These are phyloP conservation scores for Tolypocladium pustulatum DNA, from an alignment of 2,329 filamentous ascomycete species.

Conservation along the genomic window DNA sequence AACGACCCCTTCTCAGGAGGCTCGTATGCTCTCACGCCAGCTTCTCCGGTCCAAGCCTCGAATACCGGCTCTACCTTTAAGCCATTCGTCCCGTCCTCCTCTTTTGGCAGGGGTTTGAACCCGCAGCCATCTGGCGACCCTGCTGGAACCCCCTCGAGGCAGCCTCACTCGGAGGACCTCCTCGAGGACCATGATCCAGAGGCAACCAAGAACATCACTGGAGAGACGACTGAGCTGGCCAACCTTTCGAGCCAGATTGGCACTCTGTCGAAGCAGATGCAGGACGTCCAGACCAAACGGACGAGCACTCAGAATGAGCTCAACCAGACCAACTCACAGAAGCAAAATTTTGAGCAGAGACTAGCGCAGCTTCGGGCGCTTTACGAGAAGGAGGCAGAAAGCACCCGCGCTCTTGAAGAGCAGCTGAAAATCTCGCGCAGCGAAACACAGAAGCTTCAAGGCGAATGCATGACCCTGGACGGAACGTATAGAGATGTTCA, in stretches of 20 bases:
- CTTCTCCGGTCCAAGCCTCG: slow-evolving; percentile 44
- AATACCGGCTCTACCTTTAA: slow-evolving; percentile 55
- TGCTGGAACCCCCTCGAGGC: background rate
- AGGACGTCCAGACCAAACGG: slow-evolving; percentile 79
- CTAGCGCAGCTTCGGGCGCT: slow-evolving; percentile 75
- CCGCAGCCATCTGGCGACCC: slow-evolving; percentile 64
- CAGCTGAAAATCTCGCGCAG: slow-evolving; percentile 64
- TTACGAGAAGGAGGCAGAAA: slow-evolving; percentile 88
- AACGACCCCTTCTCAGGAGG: slow-evolving; percentile 54
- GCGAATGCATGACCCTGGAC: slow-evolving; percentile 75
- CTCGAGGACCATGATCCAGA: slow-evolving; percentile 86
- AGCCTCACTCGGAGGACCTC: slow-evolving; percentile 61
- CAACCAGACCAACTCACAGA: slow-evolving; percentile 71
- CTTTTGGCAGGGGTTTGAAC: slow-evolving; percentile 77
- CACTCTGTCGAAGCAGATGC: slow-evolving; percentile 84
- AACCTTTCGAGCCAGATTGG: slow-evolving; percentile 95
- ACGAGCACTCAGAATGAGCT: slow-evolving; percentile 71
- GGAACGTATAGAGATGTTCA: slow-evolving; percentile 72
- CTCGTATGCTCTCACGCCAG: slow-evolving; percentile 31
- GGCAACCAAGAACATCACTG: slow-evolving; percentile 76
- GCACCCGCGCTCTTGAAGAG: slow-evolving; percentile 76
- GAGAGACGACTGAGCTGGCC: slow-evolving; percentile 83
- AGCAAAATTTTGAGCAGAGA: slow-evolving; percentile 84
- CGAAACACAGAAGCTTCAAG: slow-evolving; percentile 75
- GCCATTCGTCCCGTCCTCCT: slow-evolving; percentile 84